Base-by-base conservation (phyloP, 139 green algal species). In the Penium margaritaceum region DNA sequence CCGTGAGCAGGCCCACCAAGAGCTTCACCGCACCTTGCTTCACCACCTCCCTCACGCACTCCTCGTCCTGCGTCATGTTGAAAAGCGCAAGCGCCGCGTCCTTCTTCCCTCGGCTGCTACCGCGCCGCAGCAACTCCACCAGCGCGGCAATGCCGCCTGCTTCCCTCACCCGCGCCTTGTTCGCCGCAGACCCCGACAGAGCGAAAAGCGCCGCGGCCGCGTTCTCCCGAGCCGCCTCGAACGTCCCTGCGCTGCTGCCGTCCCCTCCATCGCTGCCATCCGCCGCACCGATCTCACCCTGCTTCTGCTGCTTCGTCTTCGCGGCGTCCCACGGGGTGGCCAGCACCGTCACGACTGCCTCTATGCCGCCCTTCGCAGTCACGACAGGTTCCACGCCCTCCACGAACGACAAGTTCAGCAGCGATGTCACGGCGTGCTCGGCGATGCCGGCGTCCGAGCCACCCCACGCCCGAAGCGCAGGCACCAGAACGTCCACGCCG, bases 191-290 rank as follows among this genome's bases (percentile, higher is more conserved):
- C 24, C 77, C 46, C 14, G 70, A 78, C n/a, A 78, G 62, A 36
- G 77, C 77, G 39, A 78, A 41, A 24, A 78, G 70, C 19, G 70
- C 70, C 39, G 53, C 77, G n/a, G 15, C 53, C 19, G 70, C 70
- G 63, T 78, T 67, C 9, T 67, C 5, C 70, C 41, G 4, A n/a
- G n/a, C n/a, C n/a, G n/a, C n/a, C 30, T n/a, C 19, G n/a, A n/a
- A n/a, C n/a, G n/a, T n/a, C n/a, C n/a, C n/a, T n/a, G n/a, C n/a
- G 27, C 21, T 67, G 63, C n/a, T 78, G 64, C 64, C 64, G n/a
- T n/a, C n/a, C n/a, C n/a, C n/a, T n/a, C n/a, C n/a, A n/a, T n/a
- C n/a, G 37, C 32, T 76, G 57, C 68, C 68, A n/a, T n/a, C n/a
- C n/a, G n/a, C n/a, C n/a, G n/a, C n/a, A n/a, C n/a, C n/a, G n/a